phyloP scores from a whole-genome alignment of 2,329 filamentous ascomycete genomes.

The Exophiala spinifera region DNA sequence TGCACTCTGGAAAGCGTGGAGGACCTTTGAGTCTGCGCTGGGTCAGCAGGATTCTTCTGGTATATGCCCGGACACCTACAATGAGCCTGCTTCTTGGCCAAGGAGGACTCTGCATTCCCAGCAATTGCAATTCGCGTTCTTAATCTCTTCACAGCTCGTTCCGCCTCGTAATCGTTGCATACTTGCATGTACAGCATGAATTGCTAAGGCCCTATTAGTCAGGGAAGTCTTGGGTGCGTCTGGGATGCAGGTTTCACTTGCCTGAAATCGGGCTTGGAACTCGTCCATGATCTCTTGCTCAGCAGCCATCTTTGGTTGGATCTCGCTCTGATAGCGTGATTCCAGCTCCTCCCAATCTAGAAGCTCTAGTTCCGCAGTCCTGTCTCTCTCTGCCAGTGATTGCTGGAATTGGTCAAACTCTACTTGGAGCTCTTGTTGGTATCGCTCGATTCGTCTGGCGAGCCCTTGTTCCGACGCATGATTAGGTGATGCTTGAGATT shows the following conservation, averaged over 20 bases:
- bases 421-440: constrained; percentile 19
- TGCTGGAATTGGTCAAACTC: constrained; percentile 25
- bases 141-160: constrained; percentile 73
- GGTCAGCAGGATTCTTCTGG: neutral
- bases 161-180: constrained; percentile 68
- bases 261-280: constrained; percentile 65
- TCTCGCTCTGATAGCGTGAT: constrained; percentile 62
- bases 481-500: too few species aligned
- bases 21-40: constrained; percentile 41
- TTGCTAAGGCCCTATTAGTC: constrained; percentile 52
- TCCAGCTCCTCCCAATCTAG: constrained; percentile 81
- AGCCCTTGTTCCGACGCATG: constrained; percentile 5
- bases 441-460: constrained; percentile 20
- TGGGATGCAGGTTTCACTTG: constrained; percentile 36
- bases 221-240: constrained; percentile 5
- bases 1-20: constrained; percentile 49
- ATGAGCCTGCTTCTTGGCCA: constrained; percentile 74
- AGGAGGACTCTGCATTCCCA: constrained; percentile 65
- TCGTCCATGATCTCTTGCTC: constrained; percentile 67
- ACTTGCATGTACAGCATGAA: constrained; percentile 77
- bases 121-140: constrained; percentile 77
- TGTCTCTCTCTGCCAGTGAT: constrained; percentile 30
- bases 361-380: constrained; percentile 51
- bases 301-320: constrained; percentile 59
- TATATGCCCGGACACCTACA: constrained; percentile 55